Evolutionary conservation across 306 rosid species (phyloP).

Genomic region (Sphenostylis stenocarpa): DNA sequence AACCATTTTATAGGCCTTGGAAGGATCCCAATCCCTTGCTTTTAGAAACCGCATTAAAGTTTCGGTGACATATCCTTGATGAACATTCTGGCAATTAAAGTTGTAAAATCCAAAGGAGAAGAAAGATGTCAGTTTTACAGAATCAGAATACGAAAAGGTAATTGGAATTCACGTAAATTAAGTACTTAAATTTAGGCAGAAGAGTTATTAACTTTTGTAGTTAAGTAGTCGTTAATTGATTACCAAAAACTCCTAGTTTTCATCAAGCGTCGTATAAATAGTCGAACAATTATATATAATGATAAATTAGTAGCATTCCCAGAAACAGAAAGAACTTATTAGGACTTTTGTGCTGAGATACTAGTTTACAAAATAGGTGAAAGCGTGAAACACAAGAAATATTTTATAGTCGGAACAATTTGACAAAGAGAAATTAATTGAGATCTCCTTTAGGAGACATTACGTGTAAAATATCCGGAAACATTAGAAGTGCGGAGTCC

Average conservation of each 20-base stretch:
- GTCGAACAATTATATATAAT: background rate
- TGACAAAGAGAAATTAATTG: constrained; percentile 5
- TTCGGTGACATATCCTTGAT: constrained; percentile 67
- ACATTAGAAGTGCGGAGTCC: background rate
- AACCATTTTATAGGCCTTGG: constrained; percentile 84
- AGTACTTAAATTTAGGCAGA: background rate
- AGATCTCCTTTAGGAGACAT: constrained; percentile 25
- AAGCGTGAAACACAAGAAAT: constrained; percentile 9
- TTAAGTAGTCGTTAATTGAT: background rate
- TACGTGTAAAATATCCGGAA: background rate
- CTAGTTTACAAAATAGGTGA: background rate
- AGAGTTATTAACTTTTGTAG: background rate
- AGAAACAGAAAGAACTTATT: constrained; percentile 8
- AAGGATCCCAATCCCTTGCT: constrained; percentile 85
- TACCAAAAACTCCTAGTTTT: background rate
- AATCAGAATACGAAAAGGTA: constrained; percentile 2
- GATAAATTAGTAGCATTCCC: background rate
- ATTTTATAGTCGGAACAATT: background rate
- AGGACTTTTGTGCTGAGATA: background rate
- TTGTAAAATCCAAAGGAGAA: constrained; percentile 10
- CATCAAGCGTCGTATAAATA: background rate
- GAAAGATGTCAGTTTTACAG: background rate
- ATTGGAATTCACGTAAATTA: background rate
- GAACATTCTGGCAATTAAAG: constrained; percentile 67
- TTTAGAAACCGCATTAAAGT: constrained; percentile 72